A percentile compares a stretch with the other conserved stretches of the same genome.
phyloP scores from a whole-genome alignment of 805 yeast genomes.

The Candida coleopterorum region DNA sequence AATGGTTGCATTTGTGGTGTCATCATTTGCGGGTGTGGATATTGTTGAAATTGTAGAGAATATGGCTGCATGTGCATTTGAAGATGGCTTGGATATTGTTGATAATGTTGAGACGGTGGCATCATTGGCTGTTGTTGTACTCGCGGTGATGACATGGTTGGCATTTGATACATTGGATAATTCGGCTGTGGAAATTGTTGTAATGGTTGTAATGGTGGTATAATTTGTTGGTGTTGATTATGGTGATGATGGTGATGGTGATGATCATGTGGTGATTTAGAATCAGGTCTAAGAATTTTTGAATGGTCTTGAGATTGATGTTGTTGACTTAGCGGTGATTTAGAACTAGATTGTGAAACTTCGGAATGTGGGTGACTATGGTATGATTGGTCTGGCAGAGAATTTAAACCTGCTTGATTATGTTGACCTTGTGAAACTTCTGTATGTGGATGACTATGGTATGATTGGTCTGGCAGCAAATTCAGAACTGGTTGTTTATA shows the following conservation, averaged over 20 bases:
- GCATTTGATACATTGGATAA: too few species aligned
- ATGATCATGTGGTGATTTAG: background rate
- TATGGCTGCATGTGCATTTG: background rate
- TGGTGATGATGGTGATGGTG: slow-evolving; percentile 3
- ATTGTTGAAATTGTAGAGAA: background rate
- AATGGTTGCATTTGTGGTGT: slow-evolving; percentile 4
- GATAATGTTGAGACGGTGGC: too few species aligned
- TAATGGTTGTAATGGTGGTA: background rate
- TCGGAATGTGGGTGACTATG: background rate
- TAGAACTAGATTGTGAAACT: background rate
- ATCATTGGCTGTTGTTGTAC: background rate
- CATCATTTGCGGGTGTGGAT: slow-evolving; percentile 1
- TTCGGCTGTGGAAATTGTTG: background rate
- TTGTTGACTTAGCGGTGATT: background rate
- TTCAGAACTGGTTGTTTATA: too few species aligned
- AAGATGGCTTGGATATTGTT: slow-evolving; percentile 1
- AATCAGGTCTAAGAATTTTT: slow-evolving; percentile 1
- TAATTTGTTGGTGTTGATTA: background rate
- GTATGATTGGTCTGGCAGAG: too few species aligned
- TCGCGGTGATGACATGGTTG: slow-evolving; percentile 1
- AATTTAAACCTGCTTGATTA: too few species aligned
- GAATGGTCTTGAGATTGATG: too few species aligned
- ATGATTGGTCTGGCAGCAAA: too few species aligned
- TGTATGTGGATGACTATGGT: background rate
- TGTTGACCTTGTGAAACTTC: background rate